Evolutionary conservation across 139 green algal genomes (phyloP).

Genomic region (Trebouxia sp.): DNA sequence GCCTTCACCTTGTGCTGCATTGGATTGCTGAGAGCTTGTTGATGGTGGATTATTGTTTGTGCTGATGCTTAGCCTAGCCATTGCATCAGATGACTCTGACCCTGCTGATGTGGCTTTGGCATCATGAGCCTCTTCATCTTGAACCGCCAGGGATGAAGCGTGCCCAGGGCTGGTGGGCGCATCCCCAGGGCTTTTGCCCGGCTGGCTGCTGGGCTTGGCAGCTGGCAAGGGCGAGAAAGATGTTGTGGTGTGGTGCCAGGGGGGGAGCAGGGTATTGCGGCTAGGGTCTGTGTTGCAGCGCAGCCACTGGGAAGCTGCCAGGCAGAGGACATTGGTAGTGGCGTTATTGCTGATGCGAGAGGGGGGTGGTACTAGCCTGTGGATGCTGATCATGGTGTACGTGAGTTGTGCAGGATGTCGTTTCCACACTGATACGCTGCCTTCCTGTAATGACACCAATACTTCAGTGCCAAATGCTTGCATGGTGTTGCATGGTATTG

Average conservation of each 20-base stretch:
- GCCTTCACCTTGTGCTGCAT: not conserved
- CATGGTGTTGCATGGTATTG: not conserved
- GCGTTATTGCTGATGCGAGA: conserved; percentile 38
- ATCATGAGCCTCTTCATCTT: no score
- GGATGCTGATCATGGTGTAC: conserved; percentile 40
- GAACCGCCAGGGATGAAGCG: no score
- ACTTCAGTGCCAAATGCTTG: not conserved
- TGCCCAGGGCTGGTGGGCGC: not conserved
- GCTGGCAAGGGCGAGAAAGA: not conserved
- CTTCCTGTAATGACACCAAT: conserved; percentile 31
- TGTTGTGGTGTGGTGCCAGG: conserved; percentile 16
- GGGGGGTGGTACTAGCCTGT: conserved; percentile 42
- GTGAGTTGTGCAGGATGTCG: conserved; percentile 34
- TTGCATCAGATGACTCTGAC: not conserved
- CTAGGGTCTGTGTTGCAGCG: conserved; percentile 25
- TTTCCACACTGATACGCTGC: conserved; percentile 48
- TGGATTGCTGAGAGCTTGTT: not conserved
- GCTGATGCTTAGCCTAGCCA: not conserved
- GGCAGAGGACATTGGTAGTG: conserved; percentile 32
- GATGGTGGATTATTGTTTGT: not conserved
- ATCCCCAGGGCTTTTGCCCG: not conserved
- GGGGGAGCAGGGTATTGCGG: not conserved
- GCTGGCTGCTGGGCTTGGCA: not conserved
- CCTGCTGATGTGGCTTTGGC: not conserved
- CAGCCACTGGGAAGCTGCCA: conserved; percentile 31